Evolutionary conservation across 352 stramenopile species (phyloP).

Genomic region (Pythium chondricola): DNA sequence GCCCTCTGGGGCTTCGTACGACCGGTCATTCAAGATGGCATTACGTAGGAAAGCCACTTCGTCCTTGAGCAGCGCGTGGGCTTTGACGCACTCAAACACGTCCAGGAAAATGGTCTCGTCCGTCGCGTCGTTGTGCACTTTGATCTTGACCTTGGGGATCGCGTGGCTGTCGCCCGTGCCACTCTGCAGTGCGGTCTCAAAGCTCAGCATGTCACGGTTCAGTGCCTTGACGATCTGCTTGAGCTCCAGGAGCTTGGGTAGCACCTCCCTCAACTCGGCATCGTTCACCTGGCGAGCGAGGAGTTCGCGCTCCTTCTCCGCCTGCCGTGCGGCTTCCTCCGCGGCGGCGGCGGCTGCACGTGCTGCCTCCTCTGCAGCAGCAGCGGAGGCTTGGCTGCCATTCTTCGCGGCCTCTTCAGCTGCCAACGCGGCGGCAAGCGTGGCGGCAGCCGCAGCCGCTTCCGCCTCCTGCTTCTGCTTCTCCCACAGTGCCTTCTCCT

Average conservation of each 20-base stretch:
- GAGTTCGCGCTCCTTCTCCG: slow-evolving; percentile 56
- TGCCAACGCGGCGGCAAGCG: slow-evolving; percentile 25
- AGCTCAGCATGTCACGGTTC: slow-evolving; percentile 88
- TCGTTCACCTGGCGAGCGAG: slow-evolving; percentile 80
- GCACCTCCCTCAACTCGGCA: slow-evolving; percentile 88
- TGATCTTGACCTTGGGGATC: slow-evolving; percentile 88
- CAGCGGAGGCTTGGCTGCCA: slow-evolving; percentile 3
- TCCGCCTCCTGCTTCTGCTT: slow-evolving; percentile 62
- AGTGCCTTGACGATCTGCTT: slow-evolving; percentile 89
- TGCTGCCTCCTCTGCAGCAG: slow-evolving; percentile 13
- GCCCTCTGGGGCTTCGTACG: slow-evolving; percentile 77
- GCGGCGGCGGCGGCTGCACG: slow-evolving; percentile 5
- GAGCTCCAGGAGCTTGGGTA: slow-evolving; percentile 90
- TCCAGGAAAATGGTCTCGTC: slow-evolving; percentile 91
- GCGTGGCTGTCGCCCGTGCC: slow-evolving; percentile 14
- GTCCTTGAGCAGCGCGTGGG: slow-evolving; percentile 76
- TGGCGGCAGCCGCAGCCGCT: slow-evolving; percentile 19
- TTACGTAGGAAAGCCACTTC: slow-evolving; percentile 89
- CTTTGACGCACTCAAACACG: slow-evolving; percentile 91
- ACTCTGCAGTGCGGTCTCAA: slow-evolving; percentile 88
- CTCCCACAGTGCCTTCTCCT: slow-evolving; percentile 87
- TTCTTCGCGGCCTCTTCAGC: slow-evolving; percentile 13
- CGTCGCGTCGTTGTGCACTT: slow-evolving; percentile 84
- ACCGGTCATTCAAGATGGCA: slow-evolving; percentile 81
- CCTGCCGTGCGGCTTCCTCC: slow-evolving; percentile 34